Base-by-base conservation (phyloP, 257 asterid species). In the Nicotiana tomentosiformis region DNA sequence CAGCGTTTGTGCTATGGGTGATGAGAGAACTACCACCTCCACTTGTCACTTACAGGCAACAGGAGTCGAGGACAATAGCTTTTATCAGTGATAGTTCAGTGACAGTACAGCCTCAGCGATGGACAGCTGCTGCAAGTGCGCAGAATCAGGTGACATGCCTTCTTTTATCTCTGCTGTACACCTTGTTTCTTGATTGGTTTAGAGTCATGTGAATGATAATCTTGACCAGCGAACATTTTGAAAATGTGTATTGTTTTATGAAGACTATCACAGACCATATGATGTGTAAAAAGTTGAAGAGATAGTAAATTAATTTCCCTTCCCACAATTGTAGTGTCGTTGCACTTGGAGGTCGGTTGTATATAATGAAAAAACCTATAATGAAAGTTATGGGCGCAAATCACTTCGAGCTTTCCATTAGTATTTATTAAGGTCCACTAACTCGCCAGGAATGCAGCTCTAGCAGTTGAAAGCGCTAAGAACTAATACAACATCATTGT, bases 21-120 rank as follows among this genome's bases (percentile, higher is more conserved):
- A 96, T 96, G 99, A 94, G 91, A 88, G 99, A 96, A 86, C 68
- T 96, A 53, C 99, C 99, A 57, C 93, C 95, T 67, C 93, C 89
- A 7, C 82, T 84, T 20, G 81, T 88, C 82, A 85, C 84, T 46
- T 86, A 83, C 66, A 81, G 92, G 74, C 86, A 77, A 72, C 89
- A 89, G 86, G 97, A 91, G 81, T 87, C 97, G 18, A 88, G 88
- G 86, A 92, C 91, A 26, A 88, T 93, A 68, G 87, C 97, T 58
- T 96, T 90, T 80, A 86, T 96, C 39, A 90, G 84, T 62, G 99
- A 96, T 3, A 84, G 86, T 80, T 86, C 94, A 4, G 89, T 82
- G 66, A 70, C 88, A 58, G 77, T 87, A 30, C 93, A 87, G 84
- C 89, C 90, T 46, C 90, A 89, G 83, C 81, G 92, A 82, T 95